Base-by-base conservation (phyloP, 495 filamentous ascomycete genomes). In the Podospora australis region DNA sequence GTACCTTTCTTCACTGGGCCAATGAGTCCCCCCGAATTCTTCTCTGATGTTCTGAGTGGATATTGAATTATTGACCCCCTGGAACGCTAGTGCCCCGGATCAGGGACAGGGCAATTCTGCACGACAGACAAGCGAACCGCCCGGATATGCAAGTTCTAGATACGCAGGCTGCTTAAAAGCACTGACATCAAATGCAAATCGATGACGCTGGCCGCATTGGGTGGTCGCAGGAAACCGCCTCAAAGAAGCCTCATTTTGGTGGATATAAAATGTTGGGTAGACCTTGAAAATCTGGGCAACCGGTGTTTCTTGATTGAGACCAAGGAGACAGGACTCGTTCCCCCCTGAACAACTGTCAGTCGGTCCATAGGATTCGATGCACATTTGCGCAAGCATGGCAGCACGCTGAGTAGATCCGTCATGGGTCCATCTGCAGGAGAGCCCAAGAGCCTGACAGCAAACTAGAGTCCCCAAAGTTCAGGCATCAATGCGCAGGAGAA, bases 401-500 rank as follows among this genome's bases (percentile, higher is more conserved):
- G 6, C 13, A n/a, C n/a, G n/a, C 26, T 30, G 26, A 6, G 13
- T 30, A 30, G 6, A 30, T 40, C 11, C 17, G 38, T 22, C 6
- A 9, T 40, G 38, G 16, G 21, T 20, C 38, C 16, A 55, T 54
- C 58, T 63, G 62, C 59, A 63, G 48, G 30, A 52, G 52, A 60
- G 46, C 54, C 57, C 59, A 63, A 51, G n/a, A 49, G 44, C 34
- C 26, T 49, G 48, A 48, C 44, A 36, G 35, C 32, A 40, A 50
- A 14, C 30, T 24, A 23, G 6, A 1, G 21, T 42, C 41, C 30
- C 20, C 47, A 23, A 40, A n/a, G n/a, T 47, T 61, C 53, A 55
- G 62, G 62, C 59, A 58, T 59, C 60, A 61, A 65, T 59, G 55
- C 60, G 50, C 42, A 46, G 29, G 24, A 48, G 46, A 39, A 21